A percentile compares a stretch with the other conserved stretches of the same genome.
phyloP scores from a whole-genome alignment of 1,139 yeast species.

The Magnusiomyces paraingens region DNA sequence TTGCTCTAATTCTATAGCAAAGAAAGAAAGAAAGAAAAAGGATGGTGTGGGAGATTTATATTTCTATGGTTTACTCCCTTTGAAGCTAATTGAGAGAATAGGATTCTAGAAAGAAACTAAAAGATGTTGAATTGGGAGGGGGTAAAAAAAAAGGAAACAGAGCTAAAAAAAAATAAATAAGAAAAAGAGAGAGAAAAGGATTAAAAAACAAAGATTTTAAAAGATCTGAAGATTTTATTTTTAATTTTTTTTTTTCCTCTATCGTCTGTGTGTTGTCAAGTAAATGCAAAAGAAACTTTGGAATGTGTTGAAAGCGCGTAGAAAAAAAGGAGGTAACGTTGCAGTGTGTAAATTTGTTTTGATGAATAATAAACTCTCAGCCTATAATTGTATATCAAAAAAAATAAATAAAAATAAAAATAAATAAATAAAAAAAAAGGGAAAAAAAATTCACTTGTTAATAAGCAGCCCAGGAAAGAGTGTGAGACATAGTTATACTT shows the following conservation, averaged over 20 bases:
- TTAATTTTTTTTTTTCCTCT: not conserved
- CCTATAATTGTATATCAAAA: not conserved
- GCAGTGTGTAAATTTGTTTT: no score
- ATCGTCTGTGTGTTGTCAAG: not conserved
- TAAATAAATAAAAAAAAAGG: no score
- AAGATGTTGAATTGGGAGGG: no score
- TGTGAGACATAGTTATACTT: constrained; percentile 7
- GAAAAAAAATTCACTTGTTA: not conserved
- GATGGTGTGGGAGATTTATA: not conserved
- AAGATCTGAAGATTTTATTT: not conserved
- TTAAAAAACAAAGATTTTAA: not conserved
- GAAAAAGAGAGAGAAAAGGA: not conserved
- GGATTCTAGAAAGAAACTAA: no score
- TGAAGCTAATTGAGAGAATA: no score
- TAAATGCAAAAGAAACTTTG: not conserved
- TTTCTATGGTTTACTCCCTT: no score
- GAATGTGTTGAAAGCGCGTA: not conserved
- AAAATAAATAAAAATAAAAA: no score
- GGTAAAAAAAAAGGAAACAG: no score
- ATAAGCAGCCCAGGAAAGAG: constrained; percentile 1
- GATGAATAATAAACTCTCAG: constrained; percentile 1
- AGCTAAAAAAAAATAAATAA: no score
- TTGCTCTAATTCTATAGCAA: no score
- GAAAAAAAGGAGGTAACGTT: not conserved
- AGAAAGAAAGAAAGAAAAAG: no score